Percentiles rank a stretch among this genome's conserved stretches.
Conservation (phyloP, 2,329 filamentous ascomycete genomes). For the Hypoxylon sp. region DNA sequence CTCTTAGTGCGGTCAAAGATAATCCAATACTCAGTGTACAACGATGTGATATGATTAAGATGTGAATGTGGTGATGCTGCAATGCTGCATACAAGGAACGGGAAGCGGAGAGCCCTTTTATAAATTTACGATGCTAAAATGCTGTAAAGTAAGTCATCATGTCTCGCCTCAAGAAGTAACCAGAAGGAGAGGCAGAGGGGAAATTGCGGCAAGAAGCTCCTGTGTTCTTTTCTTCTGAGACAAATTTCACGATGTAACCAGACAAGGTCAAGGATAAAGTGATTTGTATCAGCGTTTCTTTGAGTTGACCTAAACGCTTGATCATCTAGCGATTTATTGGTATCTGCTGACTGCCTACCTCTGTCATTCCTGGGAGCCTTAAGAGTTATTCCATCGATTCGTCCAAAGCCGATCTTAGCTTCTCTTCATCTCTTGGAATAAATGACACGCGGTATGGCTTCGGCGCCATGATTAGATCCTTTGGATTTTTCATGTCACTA, state of each 20-base stretch:
- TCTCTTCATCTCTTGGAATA: slow-evolving; percentile 47
- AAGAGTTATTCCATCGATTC: neutral
- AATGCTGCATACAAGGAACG: neutral
- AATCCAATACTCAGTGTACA: neutral
- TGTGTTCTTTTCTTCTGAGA: neutral
- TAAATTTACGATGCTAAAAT: neutral
- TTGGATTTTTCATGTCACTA: slow-evolving; percentile 50
- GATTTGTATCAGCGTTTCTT: neutral
- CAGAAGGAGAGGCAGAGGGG: neutral
- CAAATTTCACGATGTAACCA: neutral
- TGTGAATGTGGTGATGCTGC: neutral
- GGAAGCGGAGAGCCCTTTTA: neutral
- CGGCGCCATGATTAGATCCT: slow-evolving; percentile 51
- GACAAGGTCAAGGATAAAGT: neutral
- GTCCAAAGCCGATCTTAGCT: slow-evolving; percentile 31
- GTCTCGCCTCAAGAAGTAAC: neutral
- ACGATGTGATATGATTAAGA: neutral
- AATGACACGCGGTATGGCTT: slow-evolving; percentile 48
- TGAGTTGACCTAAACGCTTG: neutral
- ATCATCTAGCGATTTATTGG: no score
- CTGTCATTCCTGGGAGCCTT: neutral
- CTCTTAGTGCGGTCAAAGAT: neutral
- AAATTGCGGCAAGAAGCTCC: neutral
- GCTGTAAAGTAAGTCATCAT: neutral
- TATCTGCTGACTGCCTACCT: neutral